Conservation (phyloP, 1,139 yeast species). For the Ogataea hybrid region DNA sequence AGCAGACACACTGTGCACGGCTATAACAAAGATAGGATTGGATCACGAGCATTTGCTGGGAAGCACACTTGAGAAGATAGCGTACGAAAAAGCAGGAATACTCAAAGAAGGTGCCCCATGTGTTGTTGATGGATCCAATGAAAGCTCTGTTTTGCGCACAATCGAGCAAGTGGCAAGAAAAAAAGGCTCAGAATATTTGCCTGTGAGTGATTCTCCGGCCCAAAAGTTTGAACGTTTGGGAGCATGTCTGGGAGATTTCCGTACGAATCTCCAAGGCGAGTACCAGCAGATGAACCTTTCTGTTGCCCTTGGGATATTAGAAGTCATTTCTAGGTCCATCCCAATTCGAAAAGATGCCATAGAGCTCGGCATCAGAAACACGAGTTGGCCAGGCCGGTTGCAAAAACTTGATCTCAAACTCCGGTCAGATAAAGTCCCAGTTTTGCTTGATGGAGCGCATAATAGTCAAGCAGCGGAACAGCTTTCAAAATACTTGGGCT, state of each 20-base stretch:
- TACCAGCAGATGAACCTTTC: constrained; percentile 73
- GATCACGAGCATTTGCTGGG: constrained; percentile 85
- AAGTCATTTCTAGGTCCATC: constrained; percentile 30
- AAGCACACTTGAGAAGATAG: constrained; percentile 57
- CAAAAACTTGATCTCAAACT: constrained; percentile 39
- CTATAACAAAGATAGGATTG: constrained; percentile 77
- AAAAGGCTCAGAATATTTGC: constrained; percentile 13
- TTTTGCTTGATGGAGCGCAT: constrained; percentile 89
- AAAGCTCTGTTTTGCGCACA: constrained; percentile 45
- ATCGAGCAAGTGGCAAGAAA: constrained; percentile 33
- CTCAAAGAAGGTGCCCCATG: constrained; percentile 60
- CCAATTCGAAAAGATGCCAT: constrained; percentile 24
- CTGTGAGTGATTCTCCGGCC: constrained; percentile 8
- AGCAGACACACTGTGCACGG: constrained; percentile 53
- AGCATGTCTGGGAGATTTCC: constrained; percentile 23
- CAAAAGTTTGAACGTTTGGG: constrained; percentile 9
- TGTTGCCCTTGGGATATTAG: constrained; percentile 62
- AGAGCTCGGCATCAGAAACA: constrained; percentile 20
- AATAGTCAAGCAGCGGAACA: constrained; percentile 80
- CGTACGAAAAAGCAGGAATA: constrained; percentile 81
- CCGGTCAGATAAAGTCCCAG: constrained; percentile 29
- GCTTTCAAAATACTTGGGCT: constrained; percentile 45
- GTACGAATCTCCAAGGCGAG: constrained; percentile 63
- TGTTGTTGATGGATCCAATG: constrained; percentile 72
- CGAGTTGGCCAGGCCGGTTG: constrained; percentile 64